Base-by-base conservation (phyloP, 495 filamentous ascomycete species). In the Penicillium roqueforti region DNA sequence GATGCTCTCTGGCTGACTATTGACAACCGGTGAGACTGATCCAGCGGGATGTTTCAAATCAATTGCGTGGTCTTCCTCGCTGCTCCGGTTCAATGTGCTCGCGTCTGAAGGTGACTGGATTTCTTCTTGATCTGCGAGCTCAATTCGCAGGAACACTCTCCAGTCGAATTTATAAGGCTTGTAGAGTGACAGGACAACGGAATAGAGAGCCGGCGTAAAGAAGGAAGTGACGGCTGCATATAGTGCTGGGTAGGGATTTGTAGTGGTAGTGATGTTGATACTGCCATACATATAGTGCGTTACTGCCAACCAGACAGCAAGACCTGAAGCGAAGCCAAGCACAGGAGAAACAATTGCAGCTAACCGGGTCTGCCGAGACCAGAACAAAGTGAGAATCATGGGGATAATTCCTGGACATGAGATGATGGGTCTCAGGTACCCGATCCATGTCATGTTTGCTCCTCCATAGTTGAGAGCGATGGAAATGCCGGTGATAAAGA, bases 141-240 rank as follows among this genome's bases (percentile, higher is more conserved):
- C 66, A n/a, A 71, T 69, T n/a, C 72, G 74, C 0, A 78, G 64
- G 50, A 78, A 78, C 34, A 72, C 67, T 13, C 76, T 68, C 76
- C 75, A 78, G 56, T 78, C 75, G 48, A 78, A 78, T n/a, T 51
- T 60, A 31, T 69, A 70, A 1, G 76, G 76, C 20, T 67, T 67
- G 48, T 75, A 78, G 6, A 63, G 51, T 10, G 75, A 77, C 6
- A 80, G 62, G 0, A 77, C 10, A 1, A 76, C 60, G 5, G 76
- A 77, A 50, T 70, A 73, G 0, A 73, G 37, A 3, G 57, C 70
- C 1, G 72, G 70, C 0, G 68, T 63, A 53, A 73, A 75, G 38
- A 66, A 69, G 1, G 71, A 68, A 7, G 58, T 61, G 16, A 72
- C 66, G 8, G 70, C 61, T 11, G 67, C 71, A 43, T 70, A 73